A percentile compares a stretch with the other conserved stretches of the same genome.
These are phyloP conservation scores for Paraphoma sp. DNA, from an alignment of 2,329 filamentous ascomycete species.

Conservation along the genomic window DNA sequence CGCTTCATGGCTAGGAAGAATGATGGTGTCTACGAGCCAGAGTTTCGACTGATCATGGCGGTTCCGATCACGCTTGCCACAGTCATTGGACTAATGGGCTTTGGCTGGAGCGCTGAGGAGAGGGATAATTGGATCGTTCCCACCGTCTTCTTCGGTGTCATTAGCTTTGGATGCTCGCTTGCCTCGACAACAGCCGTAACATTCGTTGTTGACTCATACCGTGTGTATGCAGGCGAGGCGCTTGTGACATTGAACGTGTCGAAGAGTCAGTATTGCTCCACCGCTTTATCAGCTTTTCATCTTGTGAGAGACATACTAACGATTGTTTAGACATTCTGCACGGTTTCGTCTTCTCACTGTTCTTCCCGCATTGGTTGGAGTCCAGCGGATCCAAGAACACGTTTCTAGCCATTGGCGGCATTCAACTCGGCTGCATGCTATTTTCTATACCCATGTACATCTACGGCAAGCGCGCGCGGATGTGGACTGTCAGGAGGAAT, in stretches of 20 bases:
- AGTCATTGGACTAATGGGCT: constrained; percentile 87
- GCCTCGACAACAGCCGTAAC: constrained; percentile 92
- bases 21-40: constrained; percentile 93
- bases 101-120: constrained; percentile 86
- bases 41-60: constrained; percentile 73
- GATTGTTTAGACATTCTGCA: constrained; percentile 73
- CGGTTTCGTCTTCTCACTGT: constrained; percentile 85
- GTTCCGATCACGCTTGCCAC: constrained; percentile 80
- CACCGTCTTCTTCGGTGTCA: constrained; percentile 88
- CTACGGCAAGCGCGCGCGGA: constrained; percentile 85
- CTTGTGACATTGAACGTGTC: constrained; percentile 92
- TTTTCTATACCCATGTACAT: constrained; percentile 92
- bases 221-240: constrained; percentile 91
- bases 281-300: no score
- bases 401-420: constrained; percentile 82
- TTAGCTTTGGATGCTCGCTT: constrained; percentile 90
- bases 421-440: constrained; percentile 78
- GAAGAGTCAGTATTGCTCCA: constrained; percentile 67
- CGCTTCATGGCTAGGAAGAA: constrained; percentile 82
- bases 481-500: constrained; percentile 91
- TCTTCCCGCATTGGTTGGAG: constrained; percentile 73
- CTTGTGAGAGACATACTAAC: constrained; percentile 9
- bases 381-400: constrained; percentile 76
- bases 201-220: constrained; percentile 91
- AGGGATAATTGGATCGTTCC: constrained; percentile 87